These are phyloP conservation scores for Talaromyces amestolkiae DNA, from an alignment of 2,329 filamentous ascomycete genomes.

Conservation along the genomic window DNA sequence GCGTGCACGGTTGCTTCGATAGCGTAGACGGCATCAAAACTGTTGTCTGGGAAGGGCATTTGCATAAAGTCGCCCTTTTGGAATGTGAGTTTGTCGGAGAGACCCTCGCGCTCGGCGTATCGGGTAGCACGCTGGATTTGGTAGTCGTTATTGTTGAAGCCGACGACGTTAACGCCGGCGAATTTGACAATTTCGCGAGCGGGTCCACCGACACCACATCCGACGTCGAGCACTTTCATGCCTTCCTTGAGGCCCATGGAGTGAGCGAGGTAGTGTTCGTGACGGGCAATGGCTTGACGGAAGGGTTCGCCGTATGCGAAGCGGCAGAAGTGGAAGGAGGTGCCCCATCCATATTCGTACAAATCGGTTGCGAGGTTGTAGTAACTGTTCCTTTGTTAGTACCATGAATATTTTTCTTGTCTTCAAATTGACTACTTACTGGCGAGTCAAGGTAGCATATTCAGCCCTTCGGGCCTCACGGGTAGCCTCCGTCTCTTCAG, in stretches of 20 bases:
- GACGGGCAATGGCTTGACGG: constrained; percentile 85
- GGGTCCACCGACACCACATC: constrained; percentile 93
- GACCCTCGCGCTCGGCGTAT: constrained; percentile 77
- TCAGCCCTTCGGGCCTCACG: constrained; percentile 78
- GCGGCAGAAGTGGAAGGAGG: constrained; percentile 96
- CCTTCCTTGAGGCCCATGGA: constrained; percentile 80
- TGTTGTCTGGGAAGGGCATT: constrained; percentile 91
- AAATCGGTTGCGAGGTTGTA: constrained; percentile 96
- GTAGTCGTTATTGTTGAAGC: constrained; percentile 99
- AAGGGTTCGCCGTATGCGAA: constrained; percentile 85
- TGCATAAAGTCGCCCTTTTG: constrained; percentile 99
- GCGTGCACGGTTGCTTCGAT: constrained; percentile 98
- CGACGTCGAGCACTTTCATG: constrained; percentile 91
- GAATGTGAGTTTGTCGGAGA: constrained; percentile 76
- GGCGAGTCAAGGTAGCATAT: constrained; percentile 89
- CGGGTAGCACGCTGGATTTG: constrained; percentile 90
- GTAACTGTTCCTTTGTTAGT: constrained; percentile 58
- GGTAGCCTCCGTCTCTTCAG: constrained; percentile 76
- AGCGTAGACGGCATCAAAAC: constrained; percentile 91
- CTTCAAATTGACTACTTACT: constrained; percentile 58
- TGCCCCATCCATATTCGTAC: constrained; percentile 96
- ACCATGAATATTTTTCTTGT: constrained; percentile 1
- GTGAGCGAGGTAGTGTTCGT: constrained; percentile 96
- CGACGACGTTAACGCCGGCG: constrained; percentile 81
- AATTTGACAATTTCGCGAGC: constrained; percentile 97